These are phyloP conservation scores for Vachellia collinsii DNA, from an alignment of 306 rosid species.

Conservation along the genomic window DNA sequence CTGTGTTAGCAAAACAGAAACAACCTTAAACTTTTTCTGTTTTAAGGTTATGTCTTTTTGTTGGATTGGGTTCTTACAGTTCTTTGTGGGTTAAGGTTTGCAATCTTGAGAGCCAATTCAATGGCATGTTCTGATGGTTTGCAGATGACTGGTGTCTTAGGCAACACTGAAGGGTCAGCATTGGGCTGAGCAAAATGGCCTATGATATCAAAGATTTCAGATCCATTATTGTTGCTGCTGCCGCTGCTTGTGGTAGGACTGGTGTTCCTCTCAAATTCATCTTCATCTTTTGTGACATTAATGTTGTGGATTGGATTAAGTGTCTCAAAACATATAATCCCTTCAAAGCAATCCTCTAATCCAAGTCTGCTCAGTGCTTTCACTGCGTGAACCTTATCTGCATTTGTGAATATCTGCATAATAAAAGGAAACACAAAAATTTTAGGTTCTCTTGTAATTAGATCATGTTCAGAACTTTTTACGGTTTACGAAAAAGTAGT, in stretches of 20 bases:
- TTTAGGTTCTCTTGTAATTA: not conserved
- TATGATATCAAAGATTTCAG: conserved; percentile 75
- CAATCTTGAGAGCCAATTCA: conserved; percentile 77
- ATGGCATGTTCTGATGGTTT: conserved; percentile 78
- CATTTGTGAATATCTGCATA: conserved; percentile 87
- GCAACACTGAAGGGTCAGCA: conserved; percentile 47
- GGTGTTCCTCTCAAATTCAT: conserved; percentile 22
- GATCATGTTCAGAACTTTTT: not conserved
- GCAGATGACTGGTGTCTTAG: conserved; percentile 88
- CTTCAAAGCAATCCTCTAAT: conserved; percentile 88
- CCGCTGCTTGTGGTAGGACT: conserved; percentile 27
- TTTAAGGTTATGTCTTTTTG: conserved; percentile 29
- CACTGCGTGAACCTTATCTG: conserved; percentile 78
- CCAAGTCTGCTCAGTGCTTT: conserved; percentile 85
- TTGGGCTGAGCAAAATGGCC: conserved; percentile 65
- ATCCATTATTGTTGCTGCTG: conserved; percentile 10
- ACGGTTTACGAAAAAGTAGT: not conserved
- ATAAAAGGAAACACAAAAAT: conserved; percentile 1
- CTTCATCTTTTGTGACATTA: conserved; percentile 59
- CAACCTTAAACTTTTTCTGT: not conserved
- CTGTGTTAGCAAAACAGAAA: conserved; percentile 1
- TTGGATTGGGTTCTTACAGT: conserved; percentile 57
- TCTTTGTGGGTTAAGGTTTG: conserved; percentile 80
- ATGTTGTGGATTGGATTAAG: conserved; percentile 70
- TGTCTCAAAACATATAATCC: conserved; percentile 93